Evolutionary conservation across 176 grass and related monocot species (phyloP).

Genomic region (Rhynchospora tenuis): DNA sequence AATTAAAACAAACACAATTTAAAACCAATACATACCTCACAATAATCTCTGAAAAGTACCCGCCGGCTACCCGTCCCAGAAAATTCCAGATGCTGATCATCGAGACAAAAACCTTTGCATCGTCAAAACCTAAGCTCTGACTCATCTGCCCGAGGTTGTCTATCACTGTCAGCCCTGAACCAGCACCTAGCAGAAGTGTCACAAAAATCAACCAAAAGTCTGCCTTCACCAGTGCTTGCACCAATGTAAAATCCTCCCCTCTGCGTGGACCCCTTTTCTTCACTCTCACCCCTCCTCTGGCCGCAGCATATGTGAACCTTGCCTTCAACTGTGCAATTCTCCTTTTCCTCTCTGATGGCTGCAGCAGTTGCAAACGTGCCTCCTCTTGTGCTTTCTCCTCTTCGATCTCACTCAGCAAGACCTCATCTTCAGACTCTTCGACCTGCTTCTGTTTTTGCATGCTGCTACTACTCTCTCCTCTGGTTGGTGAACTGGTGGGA

Average conservation of each 20-base stretch:
- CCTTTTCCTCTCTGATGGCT: slow-evolving; percentile 56
- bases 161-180: slow-evolving; percentile 80
- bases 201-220: slow-evolving; percentile 97
- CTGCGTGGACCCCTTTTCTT: slow-evolving; percentile 49
- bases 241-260: slow-evolving; percentile 85
- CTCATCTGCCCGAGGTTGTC: slow-evolving; percentile 97
- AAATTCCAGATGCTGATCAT: slow-evolving; percentile 95
- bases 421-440: slow-evolving; percentile 43
- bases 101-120: slow-evolving; percentile 66
- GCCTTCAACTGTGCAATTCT: slow-evolving; percentile 60
- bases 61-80: slow-evolving; percentile 80
- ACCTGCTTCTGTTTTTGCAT: slow-evolving; percentile 33
- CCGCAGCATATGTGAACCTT: slow-evolving; percentile 53
- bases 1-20: neutral
- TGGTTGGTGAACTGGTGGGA: slow-evolving; percentile 27
- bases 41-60: slow-evolving; percentile 90
- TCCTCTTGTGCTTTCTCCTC: slow-evolving; percentile 60
- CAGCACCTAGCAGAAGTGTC: slow-evolving; percentile 69
- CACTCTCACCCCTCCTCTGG: slow-evolving; percentile 64
- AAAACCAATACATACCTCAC: slow-evolving; percentile 48
- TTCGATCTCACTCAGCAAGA: slow-evolving; percentile 70
- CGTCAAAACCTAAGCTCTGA: slow-evolving; percentile 65
- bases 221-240: slow-evolving; percentile 74
- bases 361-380: slow-evolving; percentile 39
- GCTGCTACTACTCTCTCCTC: slow-evolving; percentile 39